Base-by-base conservation (phyloP, 495 filamentous ascomycete genomes). In the Beverwykella pulmonaria region DNA sequence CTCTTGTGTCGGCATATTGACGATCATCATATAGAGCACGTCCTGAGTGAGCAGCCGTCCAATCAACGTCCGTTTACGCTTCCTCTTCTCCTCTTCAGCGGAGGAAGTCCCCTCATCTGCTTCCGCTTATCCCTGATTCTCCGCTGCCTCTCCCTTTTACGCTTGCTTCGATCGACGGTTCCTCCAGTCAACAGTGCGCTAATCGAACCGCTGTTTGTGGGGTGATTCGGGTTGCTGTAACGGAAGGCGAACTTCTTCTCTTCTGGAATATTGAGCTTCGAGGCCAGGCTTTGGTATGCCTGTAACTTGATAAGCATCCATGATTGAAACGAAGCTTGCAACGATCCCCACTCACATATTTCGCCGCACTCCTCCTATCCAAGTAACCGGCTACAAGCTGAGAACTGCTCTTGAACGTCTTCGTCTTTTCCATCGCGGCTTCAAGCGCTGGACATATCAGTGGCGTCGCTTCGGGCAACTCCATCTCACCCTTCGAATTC, bases 391-490 rank as follows among this genome's bases (percentile, higher is more conserved):
- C 77, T 0, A 85, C 75, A 65, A 86, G 86, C 10, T 77, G 74
- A 52, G 74, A 67, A 41, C 74, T 50, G 25, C 61, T 74, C 34
- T 76, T 75, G 23, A 64, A 70, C 19, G 76, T 61, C 61, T 77
- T 77, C 59, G 77, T 73, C 55, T 75, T 74, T 56, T 71, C 75
- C 44, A 50, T 19, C 0, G 79, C 57, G 27, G 75, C 68, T 30
- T 86, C 83, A 1, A 87, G 75, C 15, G 72, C 76, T 1, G 85
- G 85, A 64, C 82, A 87, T 19, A 85, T 72, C 7, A 88, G 71
- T 0, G 82, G 82, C 1, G 85, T 84, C 3, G 80, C 71, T 59
- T 85, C 80, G 0, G 81, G 83, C 56, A 86, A 75, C 30, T 80
- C 75, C 0, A 80, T 59, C 9, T 80, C 77, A 17, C 80, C 81